Conservation (phyloP, 2,329 filamentous ascomycete species). For the Tolypocladium cylindrosporum region DNA sequence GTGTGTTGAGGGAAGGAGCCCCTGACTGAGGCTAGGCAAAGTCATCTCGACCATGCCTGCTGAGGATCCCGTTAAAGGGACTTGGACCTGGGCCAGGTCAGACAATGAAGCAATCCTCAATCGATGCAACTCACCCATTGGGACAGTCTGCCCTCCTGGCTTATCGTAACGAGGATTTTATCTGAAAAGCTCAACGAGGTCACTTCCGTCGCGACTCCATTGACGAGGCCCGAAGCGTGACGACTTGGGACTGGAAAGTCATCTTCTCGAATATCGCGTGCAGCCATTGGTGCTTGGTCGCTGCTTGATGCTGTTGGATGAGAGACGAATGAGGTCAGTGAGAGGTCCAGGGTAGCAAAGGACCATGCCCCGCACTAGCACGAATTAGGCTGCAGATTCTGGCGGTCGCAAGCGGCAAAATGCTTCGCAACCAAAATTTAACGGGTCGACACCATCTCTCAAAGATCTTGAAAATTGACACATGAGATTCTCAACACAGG, state of each 20-base stretch:
- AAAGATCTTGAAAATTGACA: background rate
- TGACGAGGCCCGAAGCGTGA: conserved; percentile 50
- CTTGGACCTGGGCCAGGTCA: conserved; percentile 51
- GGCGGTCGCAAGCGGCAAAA: conserved; percentile 28
- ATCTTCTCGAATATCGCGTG: conserved; percentile 32
- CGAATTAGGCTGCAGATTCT: conserved; percentile 15
- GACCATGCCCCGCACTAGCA: conserved; percentile 23
- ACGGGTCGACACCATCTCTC: conserved; percentile 5
- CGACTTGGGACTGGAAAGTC: conserved; percentile 60
- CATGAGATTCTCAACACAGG: background rate
- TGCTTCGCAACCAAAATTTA: conserved; percentile 23
- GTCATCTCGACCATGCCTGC: conserved; percentile 53
- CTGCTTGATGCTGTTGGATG: background rate
- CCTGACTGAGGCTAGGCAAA: conserved; percentile 32
- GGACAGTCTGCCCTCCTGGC: conserved; percentile 72
- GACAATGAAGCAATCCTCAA: background rate
- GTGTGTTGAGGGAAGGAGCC: conserved; percentile 65
- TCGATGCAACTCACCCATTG: conserved; percentile 64
- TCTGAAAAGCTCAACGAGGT: conserved; percentile 69
- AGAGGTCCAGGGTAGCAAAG: background rate
- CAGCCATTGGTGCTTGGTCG: conserved; percentile 22
- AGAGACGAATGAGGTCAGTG: background rate
- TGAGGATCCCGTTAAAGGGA: conserved; percentile 61
- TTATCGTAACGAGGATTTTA: conserved; percentile 83
- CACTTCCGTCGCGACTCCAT: conserved; percentile 61